A percentile compares a stretch with the other conserved stretches of the same genome.
Evolutionary conservation across 306 rosid species (phyloP).

Genomic region (Sicyos edulis): DNA sequence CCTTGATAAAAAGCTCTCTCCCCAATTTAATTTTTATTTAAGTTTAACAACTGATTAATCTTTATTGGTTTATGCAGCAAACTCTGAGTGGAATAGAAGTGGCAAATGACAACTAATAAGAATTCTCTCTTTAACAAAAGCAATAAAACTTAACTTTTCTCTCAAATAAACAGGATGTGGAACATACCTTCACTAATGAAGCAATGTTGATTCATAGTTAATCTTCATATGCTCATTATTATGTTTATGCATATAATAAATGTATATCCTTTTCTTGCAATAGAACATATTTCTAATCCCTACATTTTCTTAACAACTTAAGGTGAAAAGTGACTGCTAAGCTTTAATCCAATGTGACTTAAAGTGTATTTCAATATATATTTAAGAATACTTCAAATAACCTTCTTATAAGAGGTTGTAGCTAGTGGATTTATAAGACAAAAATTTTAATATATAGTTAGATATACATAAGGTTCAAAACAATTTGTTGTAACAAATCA

Average conservation of each 20-base stretch:
- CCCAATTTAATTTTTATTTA: background rate
- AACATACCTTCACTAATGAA: background rate
- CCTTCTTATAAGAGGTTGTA: too few species aligned
- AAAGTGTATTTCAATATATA: too few species aligned
- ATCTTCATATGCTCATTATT: background rate
- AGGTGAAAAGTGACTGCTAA: too few species aligned
- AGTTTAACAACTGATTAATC: background rate
- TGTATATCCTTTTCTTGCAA: background rate
- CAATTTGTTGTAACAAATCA: too few species aligned
- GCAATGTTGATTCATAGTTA: background rate
- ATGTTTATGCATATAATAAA: too few species aligned
- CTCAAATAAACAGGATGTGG: background rate
- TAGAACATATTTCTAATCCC: background rate
- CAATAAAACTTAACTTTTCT: background rate
- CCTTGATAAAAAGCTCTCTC: too few species aligned
- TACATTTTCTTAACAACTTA: too few species aligned
- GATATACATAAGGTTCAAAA: too few species aligned
- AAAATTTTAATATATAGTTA: too few species aligned
- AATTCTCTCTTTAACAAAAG: background rate
- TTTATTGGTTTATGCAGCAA: slow-evolving; percentile 3
- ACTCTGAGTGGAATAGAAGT: background rate
- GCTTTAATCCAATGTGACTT: too few species aligned
- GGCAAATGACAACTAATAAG: background rate
- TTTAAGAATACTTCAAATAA: too few species aligned
- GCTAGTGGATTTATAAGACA: too few species aligned